phyloP scores from a whole-genome alignment of 441 rosid genomes.

The Arabidopsis hybrid region DNA sequence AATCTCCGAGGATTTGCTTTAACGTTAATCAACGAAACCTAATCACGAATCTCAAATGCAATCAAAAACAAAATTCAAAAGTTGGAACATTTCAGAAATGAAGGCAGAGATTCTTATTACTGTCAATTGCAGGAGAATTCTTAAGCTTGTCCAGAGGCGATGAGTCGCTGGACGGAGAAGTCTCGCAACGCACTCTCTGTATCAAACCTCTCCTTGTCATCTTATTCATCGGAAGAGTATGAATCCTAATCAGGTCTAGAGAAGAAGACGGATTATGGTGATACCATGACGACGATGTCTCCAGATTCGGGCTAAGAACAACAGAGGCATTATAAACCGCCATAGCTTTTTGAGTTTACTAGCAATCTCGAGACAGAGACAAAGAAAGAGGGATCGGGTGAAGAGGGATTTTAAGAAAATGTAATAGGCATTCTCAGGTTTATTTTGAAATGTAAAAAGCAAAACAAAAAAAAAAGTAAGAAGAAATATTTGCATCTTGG shows the following conservation, averaged over 20 bases:
- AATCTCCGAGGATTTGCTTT: too few relatives aligned
- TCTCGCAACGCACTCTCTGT: background rate
- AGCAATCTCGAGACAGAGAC: background rate
- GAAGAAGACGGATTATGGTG: background rate
- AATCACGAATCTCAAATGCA: too few relatives aligned
- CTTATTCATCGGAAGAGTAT: background rate
- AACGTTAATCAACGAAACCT: too few relatives aligned
- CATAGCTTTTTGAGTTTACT: background rate
- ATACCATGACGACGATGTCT: background rate
- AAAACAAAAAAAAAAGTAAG: too few relatives aligned
- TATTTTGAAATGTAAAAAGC: too few relatives aligned
- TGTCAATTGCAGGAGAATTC: background rate
- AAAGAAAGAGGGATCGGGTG: too few relatives aligned
- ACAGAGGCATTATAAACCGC: background rate
- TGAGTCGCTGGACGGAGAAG: background rate
- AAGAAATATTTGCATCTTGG: too few relatives aligned
- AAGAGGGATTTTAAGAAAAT: too few relatives aligned
- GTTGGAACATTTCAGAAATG: background rate
- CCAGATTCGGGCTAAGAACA: background rate
- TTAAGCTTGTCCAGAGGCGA: background rate
- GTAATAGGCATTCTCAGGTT: too few relatives aligned
- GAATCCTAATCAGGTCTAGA: background rate
- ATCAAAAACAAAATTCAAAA: too few relatives aligned
- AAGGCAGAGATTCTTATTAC: background rate
- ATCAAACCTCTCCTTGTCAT: background rate